Evolutionary conservation across 768 basidiomycete species (phyloP).

Genomic region (Saitozyma podzolica): DNA sequence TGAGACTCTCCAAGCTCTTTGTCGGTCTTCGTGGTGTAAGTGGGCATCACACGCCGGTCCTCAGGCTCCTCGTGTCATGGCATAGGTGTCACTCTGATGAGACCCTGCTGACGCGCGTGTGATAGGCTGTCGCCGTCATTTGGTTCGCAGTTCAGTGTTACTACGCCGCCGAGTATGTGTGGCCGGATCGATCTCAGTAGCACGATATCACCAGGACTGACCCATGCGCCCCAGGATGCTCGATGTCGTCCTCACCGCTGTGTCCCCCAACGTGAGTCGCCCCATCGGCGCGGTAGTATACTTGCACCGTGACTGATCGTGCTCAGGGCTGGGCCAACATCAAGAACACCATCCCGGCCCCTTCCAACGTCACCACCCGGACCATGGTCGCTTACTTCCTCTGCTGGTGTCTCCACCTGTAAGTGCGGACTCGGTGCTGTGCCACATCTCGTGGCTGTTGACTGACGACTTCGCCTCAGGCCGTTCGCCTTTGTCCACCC

Average conservation of each 20-base stretch:
- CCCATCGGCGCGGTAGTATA: too few species aligned
- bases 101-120: too few species aligned
- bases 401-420: slow-evolving; percentile 2
- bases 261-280: neutral
- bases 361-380: slow-evolving; percentile 63
- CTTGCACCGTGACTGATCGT: neutral
- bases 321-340: slow-evolving; percentile 47
- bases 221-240: too few species aligned
- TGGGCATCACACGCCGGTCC: too few species aligned
- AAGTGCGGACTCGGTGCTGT: too few species aligned
- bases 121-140: neutral
- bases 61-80: too few species aligned
- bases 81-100: too few species aligned
- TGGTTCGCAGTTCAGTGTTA: slow-evolving; percentile 9
- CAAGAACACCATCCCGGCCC: slow-evolving; percentile 64
- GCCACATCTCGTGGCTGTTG: too few species aligned
- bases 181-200: too few species aligned
- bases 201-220: neutral
- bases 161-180: too few species aligned
- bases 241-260: too few species aligned
- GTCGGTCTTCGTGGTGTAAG: slow-evolving; percentile 6
- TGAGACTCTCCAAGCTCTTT: neutral
- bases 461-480: neutral
- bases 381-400: slow-evolving; percentile 14
- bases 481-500: slow-evolving; percentile 15